A percentile compares a stretch with the other conserved stretches of the same genome.
These are phyloP conservation scores for Lachnellula arida DNA, from an alignment of 2,329 filamentous ascomycete genomes.

Conservation along the genomic window DNA sequence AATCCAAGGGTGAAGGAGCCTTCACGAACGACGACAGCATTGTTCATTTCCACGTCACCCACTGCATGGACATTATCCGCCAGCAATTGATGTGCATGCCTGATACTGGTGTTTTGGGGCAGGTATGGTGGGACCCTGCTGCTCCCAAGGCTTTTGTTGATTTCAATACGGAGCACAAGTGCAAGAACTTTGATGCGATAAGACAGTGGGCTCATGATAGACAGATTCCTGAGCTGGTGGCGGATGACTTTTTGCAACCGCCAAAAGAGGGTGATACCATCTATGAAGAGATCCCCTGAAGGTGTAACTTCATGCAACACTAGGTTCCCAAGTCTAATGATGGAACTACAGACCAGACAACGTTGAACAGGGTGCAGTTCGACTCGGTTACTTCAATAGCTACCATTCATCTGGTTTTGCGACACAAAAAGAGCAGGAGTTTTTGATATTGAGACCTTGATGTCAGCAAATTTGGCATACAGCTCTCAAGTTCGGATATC, in stretches of 20 bases:
- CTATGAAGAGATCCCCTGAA: slow-evolving; percentile 24
- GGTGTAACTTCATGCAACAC: too few relatives aligned
- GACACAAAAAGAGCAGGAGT: too few relatives aligned
- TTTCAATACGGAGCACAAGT: slow-evolving; percentile 50
- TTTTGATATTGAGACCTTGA: too few relatives aligned
- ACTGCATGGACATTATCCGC: slow-evolving; percentile 51
- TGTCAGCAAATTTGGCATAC: too few relatives aligned
- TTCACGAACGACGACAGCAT: slow-evolving; percentile 47
- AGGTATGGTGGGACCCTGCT: slow-evolving; percentile 47
- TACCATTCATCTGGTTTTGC: too few relatives aligned
- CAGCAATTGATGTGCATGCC: slow-evolving; percentile 53
- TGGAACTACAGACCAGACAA: too few relatives aligned
- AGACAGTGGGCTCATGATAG: slow-evolving; percentile 46
- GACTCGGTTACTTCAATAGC: too few relatives aligned
- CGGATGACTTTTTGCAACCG: slow-evolving; percentile 25
- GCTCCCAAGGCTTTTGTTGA: slow-evolving; percentile 43
- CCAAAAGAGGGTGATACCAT: slow-evolving; percentile 21
- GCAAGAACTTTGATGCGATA: slow-evolving; percentile 49
- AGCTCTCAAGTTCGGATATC: too few relatives aligned
- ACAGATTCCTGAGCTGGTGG: slow-evolving; percentile 35
- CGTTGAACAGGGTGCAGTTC: too few relatives aligned
- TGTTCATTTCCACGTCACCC: slow-evolving; percentile 46
- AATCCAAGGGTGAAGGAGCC: slow-evolving; percentile 38
- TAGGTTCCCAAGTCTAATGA: too few relatives aligned
- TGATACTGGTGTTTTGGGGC: slow-evolving; percentile 48